phyloP scores from a whole-genome alignment of 2,329 filamentous ascomycete species.

The Botrytis sinoallii region DNA sequence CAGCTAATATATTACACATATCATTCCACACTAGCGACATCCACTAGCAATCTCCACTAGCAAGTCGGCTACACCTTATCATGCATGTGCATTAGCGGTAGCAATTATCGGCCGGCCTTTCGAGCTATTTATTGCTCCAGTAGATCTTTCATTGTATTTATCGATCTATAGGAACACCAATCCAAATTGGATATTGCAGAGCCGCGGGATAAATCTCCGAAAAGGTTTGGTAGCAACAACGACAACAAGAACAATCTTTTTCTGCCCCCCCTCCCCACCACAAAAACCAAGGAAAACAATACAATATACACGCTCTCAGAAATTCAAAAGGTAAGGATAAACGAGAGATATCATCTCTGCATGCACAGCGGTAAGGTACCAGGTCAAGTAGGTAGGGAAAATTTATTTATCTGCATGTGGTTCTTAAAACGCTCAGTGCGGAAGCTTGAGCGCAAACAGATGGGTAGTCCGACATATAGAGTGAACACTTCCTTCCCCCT shows the following conservation, averaged over 20 bases:
- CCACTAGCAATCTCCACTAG: not conserved
- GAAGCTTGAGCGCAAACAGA: constrained; percentile 14
- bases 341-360: constrained; percentile 2
- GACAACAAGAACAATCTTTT: not conserved
- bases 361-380: constrained; percentile 6
- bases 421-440: constrained; percentile 8
- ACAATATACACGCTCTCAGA: not conserved
- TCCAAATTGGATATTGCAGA: not conserved
- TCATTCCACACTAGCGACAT: not conserved
- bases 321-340: not conserved
- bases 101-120: not conserved
- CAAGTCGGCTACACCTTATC: not conserved
- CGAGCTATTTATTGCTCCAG: not conserved
- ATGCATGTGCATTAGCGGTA: not conserved
- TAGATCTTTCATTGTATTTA: not conserved
- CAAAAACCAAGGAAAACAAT: not conserved
- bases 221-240: not conserved
- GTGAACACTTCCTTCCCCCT: constrained; percentile 4
- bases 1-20: not conserved
- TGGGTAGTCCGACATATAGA: constrained; percentile 7
- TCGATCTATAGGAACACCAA: not conserved
- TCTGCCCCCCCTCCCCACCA: not conserved
- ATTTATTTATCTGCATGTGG: not conserved
- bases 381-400: not conserved
- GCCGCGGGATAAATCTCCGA: constrained; percentile 2